A percentile compares a stretch with the other conserved stretches of the same genome.
These are phyloP conservation scores for Trichoderma koningii DNA, from an alignment of 2,329 filamentous ascomycete species.

Conservation along the genomic window DNA sequence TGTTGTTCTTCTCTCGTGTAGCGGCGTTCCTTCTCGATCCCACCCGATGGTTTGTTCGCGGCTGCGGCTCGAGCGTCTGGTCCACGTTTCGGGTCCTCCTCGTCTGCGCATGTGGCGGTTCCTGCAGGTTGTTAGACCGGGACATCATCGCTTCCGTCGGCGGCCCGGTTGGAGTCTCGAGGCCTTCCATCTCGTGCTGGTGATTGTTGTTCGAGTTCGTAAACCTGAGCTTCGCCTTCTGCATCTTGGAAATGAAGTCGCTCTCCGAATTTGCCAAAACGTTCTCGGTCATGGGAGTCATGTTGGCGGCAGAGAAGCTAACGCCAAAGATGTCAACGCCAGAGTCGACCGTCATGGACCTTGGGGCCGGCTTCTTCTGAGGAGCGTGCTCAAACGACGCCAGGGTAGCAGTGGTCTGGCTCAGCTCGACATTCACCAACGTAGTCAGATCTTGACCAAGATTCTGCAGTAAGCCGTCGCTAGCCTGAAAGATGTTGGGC, in stretches of 20 bases:
- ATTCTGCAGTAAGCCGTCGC: constrained; percentile 53
- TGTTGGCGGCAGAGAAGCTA: constrained; percentile 44
- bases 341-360: constrained; percentile 43
- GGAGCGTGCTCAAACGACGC: constrained; percentile 39
- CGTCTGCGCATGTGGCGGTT: constrained; percentile 55
- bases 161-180: constrained; percentile 60
- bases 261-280: constrained; percentile 50
- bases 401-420: constrained; percentile 37
- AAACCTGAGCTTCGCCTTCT: constrained; percentile 52
- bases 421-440: constrained; percentile 39
- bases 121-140: constrained; percentile 38
- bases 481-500: constrained; percentile 82
- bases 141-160: constrained; percentile 32
- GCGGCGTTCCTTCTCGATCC: constrained; percentile 47
- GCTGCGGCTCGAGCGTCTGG: constrained; percentile 58
- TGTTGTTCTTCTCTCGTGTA: constrained; percentile 38
- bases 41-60: constrained; percentile 63
- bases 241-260: constrained; percentile 59
- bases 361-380: constrained; percentile 45
- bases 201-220: constrained; percentile 43
- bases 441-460: constrained; percentile 45
- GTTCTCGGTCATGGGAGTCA: constrained; percentile 46
- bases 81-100: constrained; percentile 59
- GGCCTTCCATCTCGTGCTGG: constrained; percentile 52
- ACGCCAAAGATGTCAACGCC: constrained; percentile 56